Percentiles rank a stretch among this genome's conserved stretches.
Conservation (phyloP, 208 protist genomes). For the Trypanosoma cruzi region DNA sequence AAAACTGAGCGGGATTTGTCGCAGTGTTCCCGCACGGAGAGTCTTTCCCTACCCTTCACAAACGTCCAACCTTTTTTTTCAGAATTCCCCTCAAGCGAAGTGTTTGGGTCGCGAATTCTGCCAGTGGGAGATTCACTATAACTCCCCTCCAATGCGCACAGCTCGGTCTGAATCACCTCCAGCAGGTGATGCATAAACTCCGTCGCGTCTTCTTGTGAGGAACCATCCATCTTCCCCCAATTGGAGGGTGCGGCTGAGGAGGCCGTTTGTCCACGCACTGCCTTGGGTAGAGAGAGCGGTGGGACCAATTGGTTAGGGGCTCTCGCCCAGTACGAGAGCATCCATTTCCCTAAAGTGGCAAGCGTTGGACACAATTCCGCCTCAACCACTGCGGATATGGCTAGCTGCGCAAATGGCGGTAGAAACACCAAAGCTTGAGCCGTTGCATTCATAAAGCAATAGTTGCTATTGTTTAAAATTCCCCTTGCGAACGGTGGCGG, state of each 20-base stretch:
- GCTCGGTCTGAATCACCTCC: conserved; percentile 60
- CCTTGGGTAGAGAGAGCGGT: conserved; percentile 36
- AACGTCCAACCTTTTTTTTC: conserved; percentile 66
- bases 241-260: background rate
- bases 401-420: conserved; percentile 72
- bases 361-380: conserved; percentile 47
- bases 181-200: conserved; percentile 82
- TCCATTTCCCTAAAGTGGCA: conserved; percentile 58
- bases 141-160: conserved; percentile 28
- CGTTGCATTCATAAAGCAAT: conserved; percentile 87
- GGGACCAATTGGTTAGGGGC: conserved; percentile 12
- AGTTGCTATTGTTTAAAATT: conserved; percentile 79
- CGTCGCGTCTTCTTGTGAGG: conserved; percentile 78
- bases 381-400: conserved; percentile 42
- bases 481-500: conserved; percentile 53
- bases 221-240: conserved; percentile 39
- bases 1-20: conserved; percentile 48
- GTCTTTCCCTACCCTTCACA: conserved; percentile 59
- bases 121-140: background rate
- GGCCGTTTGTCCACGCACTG: background rate
- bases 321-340: conserved; percentile 68
- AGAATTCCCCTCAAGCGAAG: background rate
- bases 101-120: background rate
- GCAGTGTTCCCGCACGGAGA: conserved; percentile 52
- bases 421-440: conserved; percentile 68